Conservation (phyloP, 1,284 basidiomycete genomes). For the Cutaneotrichosporon mucoides region DNA sequence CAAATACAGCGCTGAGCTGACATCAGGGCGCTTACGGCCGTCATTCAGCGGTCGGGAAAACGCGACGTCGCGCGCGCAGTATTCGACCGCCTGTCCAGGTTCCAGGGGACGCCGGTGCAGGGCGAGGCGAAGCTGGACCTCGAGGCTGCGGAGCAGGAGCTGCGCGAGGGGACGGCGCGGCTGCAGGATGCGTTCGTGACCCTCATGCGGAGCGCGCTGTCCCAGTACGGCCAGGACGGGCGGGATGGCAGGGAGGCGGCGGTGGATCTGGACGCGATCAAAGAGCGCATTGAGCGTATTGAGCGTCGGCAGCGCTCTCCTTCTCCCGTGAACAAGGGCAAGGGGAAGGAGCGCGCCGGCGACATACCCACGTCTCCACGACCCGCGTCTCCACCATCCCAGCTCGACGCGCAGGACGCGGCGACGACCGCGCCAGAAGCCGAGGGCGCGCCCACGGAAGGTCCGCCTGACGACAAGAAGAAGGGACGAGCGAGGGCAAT, state of each 20-base stretch:
- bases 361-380: too few relatives aligned
- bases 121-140: constrained; percentile 1
- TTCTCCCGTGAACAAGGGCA: neutral
- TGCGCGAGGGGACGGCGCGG: neutral
- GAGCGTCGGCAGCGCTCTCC: too few relatives aligned
- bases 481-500: neutral
- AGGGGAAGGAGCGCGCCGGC: neutral
- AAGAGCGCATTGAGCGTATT: neutral
- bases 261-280: constrained; percentile 1
- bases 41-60: neutral
- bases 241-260: neutral
- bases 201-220: constrained; percentile 3
- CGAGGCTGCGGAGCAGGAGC: neutral
- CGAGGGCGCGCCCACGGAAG: too few relatives aligned
- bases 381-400: too few relatives aligned
- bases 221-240: neutral
- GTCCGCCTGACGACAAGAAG: neutral
- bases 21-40: neutral
- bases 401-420: too few relatives aligned
- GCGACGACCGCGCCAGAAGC: too few relatives aligned
- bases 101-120: neutral
- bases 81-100: neutral
- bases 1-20: neutral
- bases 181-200: constrained; percentile 5
- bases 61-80: neutral